These are phyloP conservation scores for Vaccinium darrowii DNA, from an alignment of 148 eudicot species.

Conservation along the genomic window DNA sequence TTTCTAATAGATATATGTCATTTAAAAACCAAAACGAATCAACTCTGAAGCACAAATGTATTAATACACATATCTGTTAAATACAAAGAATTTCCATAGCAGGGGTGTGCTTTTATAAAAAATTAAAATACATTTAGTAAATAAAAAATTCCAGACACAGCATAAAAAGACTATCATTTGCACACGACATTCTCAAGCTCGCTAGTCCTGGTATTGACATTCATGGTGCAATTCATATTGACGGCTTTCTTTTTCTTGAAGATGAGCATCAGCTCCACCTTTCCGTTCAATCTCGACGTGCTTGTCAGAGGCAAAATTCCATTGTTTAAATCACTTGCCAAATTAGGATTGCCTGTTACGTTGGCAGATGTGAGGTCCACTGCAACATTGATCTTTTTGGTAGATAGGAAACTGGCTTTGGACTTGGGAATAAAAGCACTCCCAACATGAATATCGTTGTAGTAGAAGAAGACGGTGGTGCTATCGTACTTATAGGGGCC, in stretches of 20 bases:
- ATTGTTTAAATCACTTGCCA: neutral
- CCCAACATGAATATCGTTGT: neutral
- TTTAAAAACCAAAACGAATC: too few relatives aligned
- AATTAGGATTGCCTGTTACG: neutral
- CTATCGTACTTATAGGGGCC: neutral
- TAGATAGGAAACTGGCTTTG: neutral
- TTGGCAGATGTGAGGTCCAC: constrained; percentile 6
- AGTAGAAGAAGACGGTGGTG: neutral
- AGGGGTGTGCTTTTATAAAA: too few relatives aligned
- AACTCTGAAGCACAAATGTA: too few relatives aligned
- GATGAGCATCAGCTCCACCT: constrained; percentile 10
- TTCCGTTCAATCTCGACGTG: constrained; percentile 17
- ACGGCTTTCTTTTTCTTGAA: constrained; percentile 21
- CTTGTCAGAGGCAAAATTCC: constrained; percentile 21
- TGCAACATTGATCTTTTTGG: constrained; percentile 10
- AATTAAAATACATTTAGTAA: too few relatives aligned
- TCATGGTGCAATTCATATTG: constrained; percentile 18
- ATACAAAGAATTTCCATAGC: too few relatives aligned
- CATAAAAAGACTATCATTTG: too few relatives aligned
- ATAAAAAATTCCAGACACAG: too few relatives aligned
- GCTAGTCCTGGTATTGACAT: neutral
- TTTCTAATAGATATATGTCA: too few relatives aligned
- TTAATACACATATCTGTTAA: too few relatives aligned
- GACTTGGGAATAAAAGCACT: neutral
- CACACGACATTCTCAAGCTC: neutral